Evolutionary conservation across 352 stramenopile genomes (phyloP).

Genomic region (Pythium sp.): DNA sequence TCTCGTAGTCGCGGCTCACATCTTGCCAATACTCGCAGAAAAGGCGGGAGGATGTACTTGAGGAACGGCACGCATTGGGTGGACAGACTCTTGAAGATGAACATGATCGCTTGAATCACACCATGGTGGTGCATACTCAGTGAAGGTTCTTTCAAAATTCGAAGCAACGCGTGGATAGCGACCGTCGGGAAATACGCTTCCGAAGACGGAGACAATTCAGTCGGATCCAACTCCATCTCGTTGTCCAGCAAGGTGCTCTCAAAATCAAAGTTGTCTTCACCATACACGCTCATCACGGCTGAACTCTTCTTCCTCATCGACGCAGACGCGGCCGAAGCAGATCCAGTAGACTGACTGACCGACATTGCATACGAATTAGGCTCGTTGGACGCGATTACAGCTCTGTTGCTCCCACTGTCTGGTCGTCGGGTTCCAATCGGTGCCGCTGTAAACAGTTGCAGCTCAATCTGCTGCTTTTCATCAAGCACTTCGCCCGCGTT

Average conservation of each 20-base stretch:
- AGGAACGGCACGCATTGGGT: conserved; percentile 96
- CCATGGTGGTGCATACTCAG: conserved; percentile 95
- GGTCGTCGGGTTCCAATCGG: conserved; percentile 79
- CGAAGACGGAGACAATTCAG: conserved; percentile 60
- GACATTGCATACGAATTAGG: conserved; percentile 17
- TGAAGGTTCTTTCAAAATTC: conserved; percentile 95
- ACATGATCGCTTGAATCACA: conserved; percentile 98
- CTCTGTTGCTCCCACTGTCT: conserved; percentile 23
- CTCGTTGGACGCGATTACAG: conserved; percentile 5
- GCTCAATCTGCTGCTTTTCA: conserved; percentile 86
- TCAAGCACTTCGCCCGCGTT: conserved; percentile 60
- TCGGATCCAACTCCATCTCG: conserved; percentile 67
- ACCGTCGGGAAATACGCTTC: conserved; percentile 98
- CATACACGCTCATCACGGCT: conserved; percentile 15
- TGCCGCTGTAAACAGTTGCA: conserved; percentile 81
- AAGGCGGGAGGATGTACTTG: conserved; percentile 96
- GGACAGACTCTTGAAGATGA: conserved; percentile 98
- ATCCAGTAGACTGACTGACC: conserved; percentile 20
- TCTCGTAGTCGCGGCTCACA: conserved; percentile 93
- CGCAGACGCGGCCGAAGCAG: conserved; percentile 16
- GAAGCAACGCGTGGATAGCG: conserved; percentile 94
- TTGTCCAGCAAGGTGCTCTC: conserved; percentile 61
- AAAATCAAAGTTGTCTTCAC: conserved; percentile 60
- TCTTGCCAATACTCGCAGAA: conserved; percentile 91
- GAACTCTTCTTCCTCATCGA: conserved; percentile 27